Conservation (phyloP, 768 basidiomycete genomes). For the Filobasidium floriforme region DNA sequence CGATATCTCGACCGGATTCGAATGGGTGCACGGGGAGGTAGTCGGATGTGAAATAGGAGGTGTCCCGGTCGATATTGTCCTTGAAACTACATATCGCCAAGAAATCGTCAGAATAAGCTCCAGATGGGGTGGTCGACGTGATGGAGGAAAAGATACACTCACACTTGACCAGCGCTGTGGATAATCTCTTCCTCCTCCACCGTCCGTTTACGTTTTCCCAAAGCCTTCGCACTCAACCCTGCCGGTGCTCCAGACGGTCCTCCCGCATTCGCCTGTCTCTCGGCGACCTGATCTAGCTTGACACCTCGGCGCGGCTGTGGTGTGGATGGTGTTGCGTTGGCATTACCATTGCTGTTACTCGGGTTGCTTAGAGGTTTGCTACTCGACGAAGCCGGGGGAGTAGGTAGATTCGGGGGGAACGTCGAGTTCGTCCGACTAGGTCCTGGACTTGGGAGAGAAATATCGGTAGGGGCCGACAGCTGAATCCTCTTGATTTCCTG, state of each 20-base stretch:
- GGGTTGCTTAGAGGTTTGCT: background rate
- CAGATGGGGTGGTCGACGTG: too few relatives aligned
- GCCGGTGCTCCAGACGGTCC: background rate
- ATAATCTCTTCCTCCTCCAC: constrained; percentile 4
- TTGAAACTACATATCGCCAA: background rate
- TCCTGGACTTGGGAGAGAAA: background rate
- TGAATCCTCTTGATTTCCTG: background rate
- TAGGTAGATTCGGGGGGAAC: background rate
- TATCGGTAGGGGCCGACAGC: background rate
- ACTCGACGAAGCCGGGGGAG: background rate
- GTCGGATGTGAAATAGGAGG: background rate
- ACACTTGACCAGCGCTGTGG: background rate
- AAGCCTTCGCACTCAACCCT: background rate
- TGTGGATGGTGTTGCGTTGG: too few relatives aligned
- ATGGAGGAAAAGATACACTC: background rate
- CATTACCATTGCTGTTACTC: too few relatives aligned
- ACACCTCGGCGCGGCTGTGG: background rate
- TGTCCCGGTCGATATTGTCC: background rate
- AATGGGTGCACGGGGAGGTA: constrained; percentile 22
- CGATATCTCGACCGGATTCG: constrained; percentile 26
- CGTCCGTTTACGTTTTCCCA: constrained; percentile 7
- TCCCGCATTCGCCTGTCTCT: constrained; percentile 1
- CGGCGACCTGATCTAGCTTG: constrained; percentile 3
- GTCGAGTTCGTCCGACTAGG: background rate
- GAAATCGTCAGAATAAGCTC: too few relatives aligned